These are phyloP conservation scores for Pneumocystis wakefieldiae DNA, from an alignment of 1,139 yeast genomes.

Conservation along the genomic window DNA sequence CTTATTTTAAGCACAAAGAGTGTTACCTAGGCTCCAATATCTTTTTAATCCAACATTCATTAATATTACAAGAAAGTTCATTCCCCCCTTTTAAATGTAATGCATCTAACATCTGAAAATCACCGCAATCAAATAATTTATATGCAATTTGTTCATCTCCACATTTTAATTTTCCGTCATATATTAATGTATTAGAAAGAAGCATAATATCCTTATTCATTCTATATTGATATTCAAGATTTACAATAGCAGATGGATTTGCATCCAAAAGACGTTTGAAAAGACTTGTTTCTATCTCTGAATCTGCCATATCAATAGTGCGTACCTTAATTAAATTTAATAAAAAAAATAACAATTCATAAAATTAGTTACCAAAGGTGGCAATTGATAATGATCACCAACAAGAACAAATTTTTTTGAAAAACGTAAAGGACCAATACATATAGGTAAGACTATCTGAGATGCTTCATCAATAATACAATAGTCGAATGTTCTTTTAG, in stretches of 20 bases:
- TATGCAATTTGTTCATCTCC: slow-evolving; percentile 52
- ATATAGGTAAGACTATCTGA: slow-evolving; percentile 79
- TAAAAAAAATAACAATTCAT: background rate
- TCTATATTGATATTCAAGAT: slow-evolving; percentile 70
- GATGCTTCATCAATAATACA: slow-evolving; percentile 96
- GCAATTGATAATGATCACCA: slow-evolving; percentile 82
- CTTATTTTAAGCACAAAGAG: background rate
- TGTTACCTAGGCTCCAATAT: slow-evolving; percentile 10
- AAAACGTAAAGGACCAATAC: slow-evolving; percentile 70
- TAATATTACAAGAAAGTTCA: background rate
- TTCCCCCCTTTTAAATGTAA: background rate
- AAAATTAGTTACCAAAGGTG: slow-evolving; percentile 15
- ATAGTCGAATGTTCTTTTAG: slow-evolving; percentile 58
- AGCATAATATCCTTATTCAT: slow-evolving; percentile 86
- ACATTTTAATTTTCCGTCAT: slow-evolving; percentile 59
- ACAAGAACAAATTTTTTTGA: slow-evolving; percentile 73
- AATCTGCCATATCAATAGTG: slow-evolving; percentile 32
- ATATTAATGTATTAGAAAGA: slow-evolving; percentile 64
- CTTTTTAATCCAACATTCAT: slow-evolving; percentile 13
- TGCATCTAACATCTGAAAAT: background rate
- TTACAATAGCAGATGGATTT: slow-evolving; percentile 58
- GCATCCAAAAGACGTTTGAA: slow-evolving; percentile 57
- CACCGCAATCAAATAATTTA: slow-evolving; percentile 29
- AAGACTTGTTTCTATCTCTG: slow-evolving; percentile 63
- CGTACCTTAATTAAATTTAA: slow-evolving; percentile 7